Evolutionary conservation across 805 yeast species (phyloP).

Genomic region (Jamesozyma piceae): DNA sequence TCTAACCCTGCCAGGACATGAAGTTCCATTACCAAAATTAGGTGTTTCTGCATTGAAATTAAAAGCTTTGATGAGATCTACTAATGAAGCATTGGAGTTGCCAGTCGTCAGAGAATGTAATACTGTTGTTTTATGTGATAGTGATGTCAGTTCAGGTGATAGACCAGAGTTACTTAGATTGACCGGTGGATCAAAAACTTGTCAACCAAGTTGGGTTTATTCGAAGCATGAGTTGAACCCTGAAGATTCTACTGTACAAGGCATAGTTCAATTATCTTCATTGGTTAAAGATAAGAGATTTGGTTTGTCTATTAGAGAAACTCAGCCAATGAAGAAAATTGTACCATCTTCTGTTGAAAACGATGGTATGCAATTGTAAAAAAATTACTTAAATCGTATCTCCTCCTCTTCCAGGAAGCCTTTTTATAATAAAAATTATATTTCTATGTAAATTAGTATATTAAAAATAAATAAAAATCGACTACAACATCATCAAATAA

Average conservation of each 20-base stretch:
- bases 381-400: neutral
- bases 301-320: slow-evolving; percentile 57
- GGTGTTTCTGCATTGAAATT: slow-evolving; percentile 63
- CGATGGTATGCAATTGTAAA: slow-evolving; percentile 13
- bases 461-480: too few relatives aligned
- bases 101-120: slow-evolving; percentile 70
- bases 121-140: slow-evolving; percentile 55
- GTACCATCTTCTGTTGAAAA: slow-evolving; percentile 1
- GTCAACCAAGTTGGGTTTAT: slow-evolving; percentile 81
- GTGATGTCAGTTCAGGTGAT: slow-evolving; percentile 33
- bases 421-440: neutral
- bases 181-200: slow-evolving; percentile 65
- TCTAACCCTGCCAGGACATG: slow-evolving; percentile 55
- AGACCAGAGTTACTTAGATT: slow-evolving; percentile 59
- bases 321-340: slow-evolving; percentile 42
- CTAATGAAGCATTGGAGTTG: slow-evolving; percentile 37
- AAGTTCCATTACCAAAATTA: slow-evolving; percentile 63
- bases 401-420: too few relatives aligned
- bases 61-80: slow-evolving; percentile 47
- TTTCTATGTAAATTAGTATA: slow-evolving; percentile 4
- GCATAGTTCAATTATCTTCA: slow-evolving; percentile 46
- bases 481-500: too few relatives aligned
- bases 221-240: slow-evolving; percentile 58
- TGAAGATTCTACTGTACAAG: slow-evolving; percentile 33
- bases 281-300: slow-evolving; percentile 59